Conservation (phyloP, 208 protist species). For the Trypanosoma avium region DNA sequence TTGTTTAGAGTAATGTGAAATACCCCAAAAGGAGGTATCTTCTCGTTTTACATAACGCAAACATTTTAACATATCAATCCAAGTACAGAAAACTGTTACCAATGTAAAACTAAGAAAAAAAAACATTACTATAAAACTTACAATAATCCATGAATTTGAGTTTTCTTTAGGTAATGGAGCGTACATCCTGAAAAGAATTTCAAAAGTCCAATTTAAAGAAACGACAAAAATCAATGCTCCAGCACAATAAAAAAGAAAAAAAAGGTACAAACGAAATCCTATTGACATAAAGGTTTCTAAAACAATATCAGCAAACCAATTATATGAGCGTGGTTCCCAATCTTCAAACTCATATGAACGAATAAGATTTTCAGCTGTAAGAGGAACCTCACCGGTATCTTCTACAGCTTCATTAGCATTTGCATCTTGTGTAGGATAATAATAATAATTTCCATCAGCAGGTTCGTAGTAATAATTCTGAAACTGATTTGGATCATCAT, state of each 20-base stretch:
- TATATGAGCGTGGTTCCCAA: slow-evolving; percentile 65
- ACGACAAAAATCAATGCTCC: slow-evolving; percentile 48
- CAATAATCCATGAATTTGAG: slow-evolving; percentile 38
- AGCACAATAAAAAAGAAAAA: slow-evolving; percentile 69
- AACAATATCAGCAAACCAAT: slow-evolving; percentile 76
- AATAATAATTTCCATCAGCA: slow-evolving; percentile 76
- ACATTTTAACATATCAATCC: slow-evolving; percentile 73
- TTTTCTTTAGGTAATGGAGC: slow-evolving; percentile 34
- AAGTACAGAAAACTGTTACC: slow-evolving; percentile 52
- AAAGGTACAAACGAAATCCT: slow-evolving; percentile 73
- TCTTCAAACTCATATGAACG: slow-evolving; percentile 73
- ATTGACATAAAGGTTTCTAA: slow-evolving; percentile 78
- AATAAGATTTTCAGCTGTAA: slow-evolving; percentile 43
- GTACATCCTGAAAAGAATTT: slow-evolving; percentile 69
- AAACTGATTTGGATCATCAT: slow-evolving; percentile 51
- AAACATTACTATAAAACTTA: slow-evolving; percentile 78
- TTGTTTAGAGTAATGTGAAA: slow-evolving; percentile 63
- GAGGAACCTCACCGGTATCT: slow-evolving; percentile 21
- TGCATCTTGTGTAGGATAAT: slow-evolving; percentile 44
- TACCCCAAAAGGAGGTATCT: slow-evolving; percentile 73
- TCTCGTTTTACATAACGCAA: slow-evolving; percentile 63
- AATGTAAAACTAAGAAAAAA: slow-evolving; percentile 78
- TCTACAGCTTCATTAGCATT: slow-evolving; percentile 24
- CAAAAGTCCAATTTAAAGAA: slow-evolving; percentile 72
- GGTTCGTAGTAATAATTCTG: slow-evolving; percentile 80